Percentiles rank a stretch among this genome's conserved stretches.
These are phyloP conservation scores for Didymella exigua DNA, from an alignment of 2,329 filamentous ascomycete species.

Conservation along the genomic window DNA sequence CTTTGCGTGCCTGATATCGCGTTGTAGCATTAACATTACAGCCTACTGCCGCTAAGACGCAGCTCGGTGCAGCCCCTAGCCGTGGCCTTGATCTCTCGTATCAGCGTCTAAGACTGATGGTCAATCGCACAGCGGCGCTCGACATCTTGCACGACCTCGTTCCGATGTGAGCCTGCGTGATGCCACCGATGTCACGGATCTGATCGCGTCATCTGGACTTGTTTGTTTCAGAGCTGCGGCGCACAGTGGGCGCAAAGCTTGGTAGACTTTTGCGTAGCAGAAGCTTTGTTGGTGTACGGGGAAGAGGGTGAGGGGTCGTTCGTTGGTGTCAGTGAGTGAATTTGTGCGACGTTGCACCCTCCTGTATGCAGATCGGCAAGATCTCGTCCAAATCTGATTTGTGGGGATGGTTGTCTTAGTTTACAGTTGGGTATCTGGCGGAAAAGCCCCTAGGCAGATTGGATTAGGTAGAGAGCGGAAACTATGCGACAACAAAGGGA, in stretches of 20 bases:
- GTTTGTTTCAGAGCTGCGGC: conserved; percentile 20
- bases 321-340: conserved; percentile 21
- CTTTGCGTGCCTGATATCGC: conserved; percentile 11
- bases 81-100: neutral
- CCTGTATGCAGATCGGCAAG: conserved; percentile 24
- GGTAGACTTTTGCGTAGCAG: conserved; percentile 6
- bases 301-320: conserved; percentile 18
- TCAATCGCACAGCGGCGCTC: neutral
- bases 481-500: neutral
- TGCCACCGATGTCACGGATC: neutral
- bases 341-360: conserved; percentile 32
- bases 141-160: conserved; percentile 6
- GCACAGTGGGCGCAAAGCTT: conserved; percentile 11
- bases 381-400: conserved; percentile 18
- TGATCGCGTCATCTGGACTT: conserved; percentile 8
- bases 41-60: neutral
- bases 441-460: neutral
- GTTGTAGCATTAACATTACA: conserved; percentile 3
- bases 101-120: neutral
- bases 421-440: conserved; percentile 2
- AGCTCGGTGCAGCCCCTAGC: conserved; percentile 5
- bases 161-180: neutral
- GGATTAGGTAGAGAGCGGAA: neutral
- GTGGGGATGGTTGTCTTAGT: conserved; percentile 22
- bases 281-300: conserved; percentile 7